Percentiles rank a stretch among this genome's conserved stretches.
Evolutionary conservation across 2,329 filamentous ascomycete genomes (phyloP).

Genomic region (Trichophyton rubrum): DNA sequence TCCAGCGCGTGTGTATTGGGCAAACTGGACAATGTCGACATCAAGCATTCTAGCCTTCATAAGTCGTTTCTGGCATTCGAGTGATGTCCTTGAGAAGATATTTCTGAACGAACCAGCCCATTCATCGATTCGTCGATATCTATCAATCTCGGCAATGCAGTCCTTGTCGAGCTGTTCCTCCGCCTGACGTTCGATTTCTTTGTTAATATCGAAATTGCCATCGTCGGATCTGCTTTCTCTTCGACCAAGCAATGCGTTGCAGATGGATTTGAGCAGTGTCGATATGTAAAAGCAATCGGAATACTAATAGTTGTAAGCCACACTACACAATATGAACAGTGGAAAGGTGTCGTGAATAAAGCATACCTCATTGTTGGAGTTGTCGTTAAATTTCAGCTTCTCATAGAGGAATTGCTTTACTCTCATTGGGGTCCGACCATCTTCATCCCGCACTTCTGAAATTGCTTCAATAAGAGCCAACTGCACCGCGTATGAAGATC

Average conservation of each 20-base stretch:
- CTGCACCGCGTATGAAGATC: constrained; percentile 72
- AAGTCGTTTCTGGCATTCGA: constrained; percentile 47
- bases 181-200: constrained; percentile 37
- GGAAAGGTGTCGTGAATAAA: constrained; percentile 2
- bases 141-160: constrained; percentile 49
- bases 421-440: constrained; percentile 63
- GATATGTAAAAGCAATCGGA: constrained; percentile 87
- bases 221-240: constrained; percentile 27
- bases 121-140: constrained; percentile 52
- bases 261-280: constrained; percentile 56
- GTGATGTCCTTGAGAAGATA: constrained; percentile 48
- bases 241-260: constrained; percentile 41
- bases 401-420: constrained; percentile 79
- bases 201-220: constrained; percentile 35
- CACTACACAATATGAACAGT: not conserved
- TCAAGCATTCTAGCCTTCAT: constrained; percentile 42
- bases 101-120: constrained; percentile 56
- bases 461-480: constrained; percentile 72
- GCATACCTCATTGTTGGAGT: constrained; percentile 59
- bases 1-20: constrained; percentile 48
- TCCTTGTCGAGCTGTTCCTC: constrained; percentile 45
- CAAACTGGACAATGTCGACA: constrained; percentile 43
- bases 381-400: constrained; percentile 87
- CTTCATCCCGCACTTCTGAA: constrained; percentile 59
- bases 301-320: constrained; percentile 36